Evolutionary conservation across 2,329 filamentous ascomycete genomes (phyloP), one percentile per base, ranked within the genome.

Genomic region (Acephala macrosclerotiorum): DNA sequence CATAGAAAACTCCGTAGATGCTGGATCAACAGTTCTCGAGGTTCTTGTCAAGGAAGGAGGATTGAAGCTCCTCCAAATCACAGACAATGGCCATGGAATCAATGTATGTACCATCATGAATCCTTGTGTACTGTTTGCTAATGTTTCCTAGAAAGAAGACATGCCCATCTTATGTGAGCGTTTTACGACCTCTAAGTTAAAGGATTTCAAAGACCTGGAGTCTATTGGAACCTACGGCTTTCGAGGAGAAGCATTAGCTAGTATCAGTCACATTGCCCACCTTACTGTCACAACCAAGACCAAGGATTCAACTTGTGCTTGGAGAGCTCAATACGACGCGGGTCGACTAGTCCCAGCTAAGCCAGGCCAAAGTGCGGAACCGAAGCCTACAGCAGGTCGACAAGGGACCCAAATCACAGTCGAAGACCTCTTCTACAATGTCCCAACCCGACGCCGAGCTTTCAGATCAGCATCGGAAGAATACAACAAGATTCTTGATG

Each of bases 251-350:
- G 96, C 96, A 3, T 81, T 99, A 62, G 96, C 96, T 16, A 98
- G 96, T 79, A 99, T 99, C 77, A 98, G 95, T 76, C 96, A 99
- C 77, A 97, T 99, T 73, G 95, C 96, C 38, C 96, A 99, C 81
- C 84, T 99, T 25, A 93, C 91, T 3, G 93, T 99, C 51, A 98
- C 95, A 1, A 99, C 96, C 8, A 96, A 94, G 77, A 98, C 94
- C 1, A 91, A 91, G 65, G 89, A 93, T 51, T 97, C 94, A 0
- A 90, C 88, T 71, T 92, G 93, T 79, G 96, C 96, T 18, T 99
- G 92, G 92, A 90, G 92, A 76, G 94, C 94, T 25, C 89, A 92
- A 71, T 99, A 97, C 76, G 87, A 91, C 22, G 90, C 92, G 75
- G 95, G 96, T 16, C 92, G 89, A 71, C 84, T 98, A 53, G 86